Base-by-base conservation (phyloP, 352 stramenopile genomes). In the Phytophthora pinifolia region DNA sequence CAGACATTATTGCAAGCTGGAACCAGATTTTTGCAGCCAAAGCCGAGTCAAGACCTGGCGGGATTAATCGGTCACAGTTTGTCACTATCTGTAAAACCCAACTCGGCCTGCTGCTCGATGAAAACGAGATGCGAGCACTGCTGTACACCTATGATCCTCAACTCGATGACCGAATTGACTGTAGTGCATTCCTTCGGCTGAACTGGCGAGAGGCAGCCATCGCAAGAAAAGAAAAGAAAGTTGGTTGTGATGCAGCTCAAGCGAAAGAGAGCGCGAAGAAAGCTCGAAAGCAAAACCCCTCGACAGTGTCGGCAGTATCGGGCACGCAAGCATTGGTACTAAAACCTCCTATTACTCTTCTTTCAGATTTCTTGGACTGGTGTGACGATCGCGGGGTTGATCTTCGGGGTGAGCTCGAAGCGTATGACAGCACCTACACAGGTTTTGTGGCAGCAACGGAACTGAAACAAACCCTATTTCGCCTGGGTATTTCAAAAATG, bases 121-220 rank as follows among this genome's bases (percentile, higher is more conserved):
- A 70, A 18, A 67, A 82, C n/a, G 82, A 89, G 20, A 45, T 89
- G 39, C 73, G 67, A 1, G 44, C 71, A 13, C 3, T 89, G 3
- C 44, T 92, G 1, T 77, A 79, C 41, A 73, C 61, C 4, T 87
- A 89, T 14, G 82, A 89, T 32, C 70, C 60, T 8, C 33, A 73
- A 4, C 47, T 86, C 7, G 62, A 72, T 14, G 79, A 92, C 39
- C 34, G 69, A 48, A 65, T 92, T 3, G 64, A 88, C 46, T 80
- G 62, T 27, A 34, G 29, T 18, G 44, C 58, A 7, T 92, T 92
- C 46, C 46, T 87, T 4, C 71, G 73, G 17, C 65, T 92, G 39
- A 79, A 86, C 44, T 87, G 74, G 76, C 74, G 55, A 8, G 68
- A 81, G 43, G 58, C 58, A 27, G 61, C 36, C 14, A 60, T 47